Conservation (phyloP, 805 yeast species). For the Pichia cephalocereana region DNA sequence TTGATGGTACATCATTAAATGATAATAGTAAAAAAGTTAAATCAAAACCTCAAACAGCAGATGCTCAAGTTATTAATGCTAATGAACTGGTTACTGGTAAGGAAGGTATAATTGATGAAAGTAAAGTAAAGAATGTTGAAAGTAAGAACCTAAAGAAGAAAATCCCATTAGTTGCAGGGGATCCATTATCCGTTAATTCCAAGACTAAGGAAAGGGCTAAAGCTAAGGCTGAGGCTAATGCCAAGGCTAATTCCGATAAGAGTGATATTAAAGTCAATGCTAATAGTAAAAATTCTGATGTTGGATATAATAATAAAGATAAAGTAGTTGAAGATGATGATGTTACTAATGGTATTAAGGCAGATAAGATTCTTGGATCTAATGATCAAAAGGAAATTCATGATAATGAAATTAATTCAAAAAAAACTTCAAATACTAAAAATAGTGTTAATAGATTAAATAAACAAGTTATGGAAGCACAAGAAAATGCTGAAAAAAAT, state of each 20-base stretch:
- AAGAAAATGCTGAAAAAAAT: constrained; percentile 5
- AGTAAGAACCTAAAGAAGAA: constrained; percentile 12
- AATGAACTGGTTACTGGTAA: constrained; percentile 25
- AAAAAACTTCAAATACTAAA: not conserved
- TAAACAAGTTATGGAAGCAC: constrained; percentile 2
- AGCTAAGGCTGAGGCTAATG: constrained; percentile 5
- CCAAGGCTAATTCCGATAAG: too few species aligned
- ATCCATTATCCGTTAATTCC: constrained; percentile 6
- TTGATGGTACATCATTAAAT: not conserved
- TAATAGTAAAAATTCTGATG: too few species aligned
- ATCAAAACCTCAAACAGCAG: not conserved
- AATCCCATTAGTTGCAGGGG: constrained; percentile 12
- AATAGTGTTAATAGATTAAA: not conserved
- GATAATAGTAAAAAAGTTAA: not conserved
- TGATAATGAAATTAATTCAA: not conserved
- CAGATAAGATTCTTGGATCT: constrained; percentile 3
- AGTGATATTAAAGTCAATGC: too few species aligned
- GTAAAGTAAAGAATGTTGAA: constrained; percentile 31
- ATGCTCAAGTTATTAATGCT: constrained; percentile 14
- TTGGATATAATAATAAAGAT: too few species aligned
- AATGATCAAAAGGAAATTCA: constrained; percentile 5
- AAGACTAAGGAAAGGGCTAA: constrained; percentile 6
- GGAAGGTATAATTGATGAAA: constrained; percentile 32
- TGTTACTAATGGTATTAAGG: constrained; percentile 4
- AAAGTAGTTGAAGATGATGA: not conserved